These are phyloP conservation scores for Musa schizocarpa DNA, from an alignment of 176 grass and related monocot genomes.

Conservation along the genomic window DNA sequence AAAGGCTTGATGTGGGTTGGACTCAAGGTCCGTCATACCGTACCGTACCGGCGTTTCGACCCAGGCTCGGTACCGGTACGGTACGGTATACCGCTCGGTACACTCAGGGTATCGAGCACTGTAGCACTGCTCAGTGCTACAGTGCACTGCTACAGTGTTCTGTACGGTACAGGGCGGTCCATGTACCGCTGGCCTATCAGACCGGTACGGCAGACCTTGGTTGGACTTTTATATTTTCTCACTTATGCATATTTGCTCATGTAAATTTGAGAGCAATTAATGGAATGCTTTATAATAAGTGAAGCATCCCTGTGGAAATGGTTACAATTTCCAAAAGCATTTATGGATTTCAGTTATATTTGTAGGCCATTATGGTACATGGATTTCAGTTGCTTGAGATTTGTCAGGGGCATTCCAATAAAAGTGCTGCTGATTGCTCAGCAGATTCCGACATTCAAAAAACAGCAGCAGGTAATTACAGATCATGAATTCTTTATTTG, in stretches of 20 bases:
- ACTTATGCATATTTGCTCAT: neutral
- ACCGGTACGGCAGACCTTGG: too few relatives aligned
- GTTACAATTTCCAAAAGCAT: conserved; percentile 2
- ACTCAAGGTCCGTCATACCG: too few relatives aligned
- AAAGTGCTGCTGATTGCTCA: conserved; percentile 49
- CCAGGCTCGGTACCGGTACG: too few relatives aligned
- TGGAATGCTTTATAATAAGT: neutral
- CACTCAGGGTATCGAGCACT: too few relatives aligned
- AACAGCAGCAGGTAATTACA: conserved; percentile 64
- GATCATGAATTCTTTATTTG: neutral
- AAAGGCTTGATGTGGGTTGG: neutral
- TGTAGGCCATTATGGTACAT: conserved; percentile 95
- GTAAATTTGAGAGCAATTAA: neutral
- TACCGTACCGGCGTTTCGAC: too few relatives aligned
- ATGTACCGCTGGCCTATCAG: too few relatives aligned
- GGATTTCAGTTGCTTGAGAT: conserved; percentile 97
- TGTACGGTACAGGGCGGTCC: too few relatives aligned
- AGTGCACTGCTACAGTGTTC: too few relatives aligned
- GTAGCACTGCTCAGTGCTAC: too few relatives aligned
- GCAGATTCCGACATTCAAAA: conserved; percentile 49
- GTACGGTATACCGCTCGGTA: too few relatives aligned
- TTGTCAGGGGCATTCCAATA: conserved; percentile 63
- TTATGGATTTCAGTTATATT: conserved; percentile 21
- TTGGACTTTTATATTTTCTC: neutral
- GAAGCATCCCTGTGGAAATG: neutral